Evolutionary conservation across 1,284 basidiomycete genomes (phyloP), one percentile per base, ranked within the genome.

Genomic region (Agroathelia rolfsii): DNA sequence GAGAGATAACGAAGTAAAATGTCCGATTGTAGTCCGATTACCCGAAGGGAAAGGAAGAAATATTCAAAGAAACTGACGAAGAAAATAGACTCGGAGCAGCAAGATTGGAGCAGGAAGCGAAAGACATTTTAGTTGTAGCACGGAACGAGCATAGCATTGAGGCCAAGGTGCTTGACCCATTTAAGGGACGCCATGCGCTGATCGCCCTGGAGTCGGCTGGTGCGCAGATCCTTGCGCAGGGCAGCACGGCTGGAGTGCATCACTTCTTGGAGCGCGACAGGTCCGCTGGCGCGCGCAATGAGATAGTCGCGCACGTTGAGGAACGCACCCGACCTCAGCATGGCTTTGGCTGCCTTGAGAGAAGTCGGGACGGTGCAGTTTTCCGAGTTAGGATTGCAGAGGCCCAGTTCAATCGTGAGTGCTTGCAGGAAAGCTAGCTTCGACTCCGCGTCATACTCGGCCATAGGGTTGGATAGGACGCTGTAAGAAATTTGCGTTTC

Each of bases 251-350:
- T 77, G 5, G 75, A 69, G 40, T 76, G 69, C 66, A 84, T 64
- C 34, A 74, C 66, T 24, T 56, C 44, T 37, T 61, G 69, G 18
- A 85, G 57, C n/a, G 74, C 77, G 10, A 62, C 64, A 18, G 67
- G 68, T 2, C 79, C 79, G 45, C 74, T 61, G 36, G 58, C 61
- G 24, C 81, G 74, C 23, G 66, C 66, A n/a, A 66, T 64, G 38
- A 83, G 61, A 51, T 85, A 84, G 40, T 84, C 79, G 31, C 64
- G 63, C 38, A 85, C 67, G 46, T 81, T 82, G 24, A 84, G 46
- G 49, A 83, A 82, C 0, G 62, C 78, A 28, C 62, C 61, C 4
- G 69, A 58, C 53, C 77, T 83, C 28, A 85, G 53, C 26, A 78
- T 53, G 15, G 67, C 65, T 44, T 68, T 74, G 9, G 80, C 80